Evolutionary conservation across 2,329 filamentous ascomycete species (phyloP), one percentile per base, ranked within the genome.

Genomic region (Coniochaeta prunicola): DNA sequence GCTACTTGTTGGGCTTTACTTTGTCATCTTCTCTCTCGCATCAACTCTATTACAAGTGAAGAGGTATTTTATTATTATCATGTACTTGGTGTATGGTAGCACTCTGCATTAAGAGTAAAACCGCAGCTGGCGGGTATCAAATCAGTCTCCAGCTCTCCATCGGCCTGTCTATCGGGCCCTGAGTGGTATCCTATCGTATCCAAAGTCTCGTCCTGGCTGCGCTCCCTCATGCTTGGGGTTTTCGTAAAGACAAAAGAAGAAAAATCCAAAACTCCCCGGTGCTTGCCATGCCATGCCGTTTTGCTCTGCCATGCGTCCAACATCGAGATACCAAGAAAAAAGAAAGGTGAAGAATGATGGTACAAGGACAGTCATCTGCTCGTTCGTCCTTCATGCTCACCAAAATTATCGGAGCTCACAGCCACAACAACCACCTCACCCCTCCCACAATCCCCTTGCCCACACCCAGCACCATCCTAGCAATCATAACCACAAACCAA

Each of bases 401-500:
- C 17, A 19, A 19, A 3, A 3, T 10, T n/a, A 34, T 34, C 5
- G n/a, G 7, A 6, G 26, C 50, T 34, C 72, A 90, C 64, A 94
- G 71, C 90, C 90, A 96, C 63, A 96, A 75, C 69, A 97, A 73
- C 93, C 93, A 97, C 68, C 81, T 80, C n/a, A 89, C 77, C 10
- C 82, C 80, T 12, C 77, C 74, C 56, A 85, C 76, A 0, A 84
- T 68, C 2, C 85, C 86, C 53, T 81, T 81, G 50, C 87, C 81
- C 1, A 88, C 65, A 12, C 86, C 85, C 60, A 86, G 76, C 36
- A 89, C 74, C 15, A 90, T 72, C 60, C 90, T 83, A 57, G 89
- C 77, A 26, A 93, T 78, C 70, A 92, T 89, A 26, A 97, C 92
- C 34, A 96, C 78, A 60, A 96, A 84, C 92, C 93, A 97, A 17